phyloP scores from a whole-genome alignment of 2,329 filamentous ascomycete species.

The Stylonectria norvegica region DNA sequence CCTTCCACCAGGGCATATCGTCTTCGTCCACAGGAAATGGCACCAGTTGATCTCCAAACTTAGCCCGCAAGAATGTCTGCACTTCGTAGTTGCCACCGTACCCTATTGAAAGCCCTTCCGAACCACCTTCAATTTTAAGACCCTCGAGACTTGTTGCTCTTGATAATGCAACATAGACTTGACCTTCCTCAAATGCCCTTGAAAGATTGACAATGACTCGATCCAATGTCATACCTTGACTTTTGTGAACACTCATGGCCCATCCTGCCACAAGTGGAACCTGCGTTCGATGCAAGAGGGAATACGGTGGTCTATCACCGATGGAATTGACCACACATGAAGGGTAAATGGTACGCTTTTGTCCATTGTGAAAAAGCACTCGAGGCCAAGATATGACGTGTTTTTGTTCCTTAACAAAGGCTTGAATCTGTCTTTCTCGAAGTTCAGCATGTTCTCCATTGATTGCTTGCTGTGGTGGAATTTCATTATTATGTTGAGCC shows the following conservation, averaged over 20 bases:
- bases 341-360: constrained; percentile 44
- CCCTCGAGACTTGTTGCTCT: constrained; percentile 17
- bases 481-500: neutral
- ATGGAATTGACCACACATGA: constrained; percentile 48
- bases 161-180: constrained; percentile 52
- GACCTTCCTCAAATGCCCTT: constrained; percentile 52
- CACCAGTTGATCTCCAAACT: constrained; percentile 7
- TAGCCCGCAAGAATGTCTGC: constrained; percentile 4
- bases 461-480: neutral
- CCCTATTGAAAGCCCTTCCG: neutral
- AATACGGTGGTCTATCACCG: constrained; percentile 44
- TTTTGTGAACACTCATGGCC: constrained; percentile 63
- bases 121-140: constrained; percentile 11
- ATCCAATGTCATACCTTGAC: constrained; percentile 60
- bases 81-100: constrained; percentile 6
- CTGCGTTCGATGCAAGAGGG: constrained; percentile 53
- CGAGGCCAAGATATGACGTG: constrained; percentile 15
- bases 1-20: no score
- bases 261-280: constrained; percentile 58
- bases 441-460: constrained; percentile 6
- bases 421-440: constrained; percentile 5
- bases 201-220: constrained; percentile 53
- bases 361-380: constrained; percentile 51
- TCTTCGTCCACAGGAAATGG: no score
- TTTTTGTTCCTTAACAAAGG: constrained; percentile 7